Base-by-base conservation (phyloP, 257 asterid genomes). In the Echites panduratus region DNA sequence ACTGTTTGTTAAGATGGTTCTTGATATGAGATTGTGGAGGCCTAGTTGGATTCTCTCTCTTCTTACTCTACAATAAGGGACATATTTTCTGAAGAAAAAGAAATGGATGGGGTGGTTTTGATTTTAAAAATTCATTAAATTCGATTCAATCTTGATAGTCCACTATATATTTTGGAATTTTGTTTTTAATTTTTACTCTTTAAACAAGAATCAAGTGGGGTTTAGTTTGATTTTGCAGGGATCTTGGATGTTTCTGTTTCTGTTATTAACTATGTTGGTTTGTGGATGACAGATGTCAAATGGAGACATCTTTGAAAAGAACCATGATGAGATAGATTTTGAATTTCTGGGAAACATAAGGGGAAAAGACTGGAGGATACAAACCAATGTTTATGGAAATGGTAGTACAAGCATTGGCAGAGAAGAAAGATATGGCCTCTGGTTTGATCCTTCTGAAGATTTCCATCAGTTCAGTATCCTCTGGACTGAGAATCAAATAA, bases 371-470 rank as follows among this genome's bases (percentile, higher is more conserved):
- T 92, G 96, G 96, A 88, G 96, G 71, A 82, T 92, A 50, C 96
- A 92, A 82, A 92, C 98, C 11, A 92, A 92, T 75, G 74, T 92
- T 62, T 92, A 92, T 79, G 98, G 96, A 68, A 92, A 92, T 81
- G 98, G 96, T 43, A 92, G 98, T 87, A 90, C 94, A 17, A 80
- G 47, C 66, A 22, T 73, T 45, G 98, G 98, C 48, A 85, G 98
- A 74, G 98, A 92, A 81, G 98, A 92, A 76, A 80, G 96, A 88
- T 90, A 87, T 47, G 94, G 90, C 66, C 90, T 92, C 14, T 90
- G 96, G 96, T 92, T 92, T 70, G 96, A 92, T 71, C 98, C 98
- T 7, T 79, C 98, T 2, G 96, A 90, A 52, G 93, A 86, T 84
- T 92, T 85, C 79, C 98, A 92, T 73, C 90, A 84, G 45, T 90